Percentiles rank a stretch among this genome's conserved stretches.
Evolutionary conservation across 2,329 filamentous ascomycete genomes (phyloP).

Genomic region (Trichophyton equinum): DNA sequence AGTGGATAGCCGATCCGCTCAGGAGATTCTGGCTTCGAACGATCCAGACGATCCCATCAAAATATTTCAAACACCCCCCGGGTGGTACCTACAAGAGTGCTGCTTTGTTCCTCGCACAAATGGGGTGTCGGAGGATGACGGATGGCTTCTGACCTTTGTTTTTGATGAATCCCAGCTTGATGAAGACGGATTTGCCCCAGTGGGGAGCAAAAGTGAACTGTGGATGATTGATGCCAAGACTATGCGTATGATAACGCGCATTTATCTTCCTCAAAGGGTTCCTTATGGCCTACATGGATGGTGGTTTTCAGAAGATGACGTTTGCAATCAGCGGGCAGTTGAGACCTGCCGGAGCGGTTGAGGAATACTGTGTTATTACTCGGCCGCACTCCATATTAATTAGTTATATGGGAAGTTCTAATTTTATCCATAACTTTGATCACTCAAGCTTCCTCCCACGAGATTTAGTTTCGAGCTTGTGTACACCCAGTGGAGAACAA

Average conservation of each 20-base stretch:
- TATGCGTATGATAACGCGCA: constrained; percentile 47
- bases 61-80: constrained; percentile 48
- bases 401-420: too few relatives aligned
- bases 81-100: constrained; percentile 55
- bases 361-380: too few relatives aligned
- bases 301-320: constrained; percentile 46
- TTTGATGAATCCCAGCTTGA: constrained; percentile 54
- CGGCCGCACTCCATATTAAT: too few relatives aligned
- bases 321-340: constrained; percentile 36
- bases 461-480: too few relatives aligned
- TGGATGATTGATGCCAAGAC: constrained; percentile 55
- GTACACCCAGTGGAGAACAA: too few relatives aligned
- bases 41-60: constrained; percentile 45
- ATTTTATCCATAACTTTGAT: too few relatives aligned
- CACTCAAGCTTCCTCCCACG: too few relatives aligned
- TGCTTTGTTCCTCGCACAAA: constrained; percentile 45
- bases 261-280: constrained; percentile 52
- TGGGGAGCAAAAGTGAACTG: constrained; percentile 44
- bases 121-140: constrained; percentile 46
- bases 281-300: constrained; percentile 56
- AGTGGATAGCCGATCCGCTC: constrained; percentile 46
- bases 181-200: constrained; percentile 37
- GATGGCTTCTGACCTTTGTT: constrained; percentile 55
- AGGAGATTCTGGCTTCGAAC: constrained; percentile 38
- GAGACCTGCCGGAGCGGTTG: not conserved